Percentiles rank a stretch among this genome's conserved stretches.
Conservation (phyloP, 1,139 yeast genomes). For the Blastobotrys proliferans region DNA sequence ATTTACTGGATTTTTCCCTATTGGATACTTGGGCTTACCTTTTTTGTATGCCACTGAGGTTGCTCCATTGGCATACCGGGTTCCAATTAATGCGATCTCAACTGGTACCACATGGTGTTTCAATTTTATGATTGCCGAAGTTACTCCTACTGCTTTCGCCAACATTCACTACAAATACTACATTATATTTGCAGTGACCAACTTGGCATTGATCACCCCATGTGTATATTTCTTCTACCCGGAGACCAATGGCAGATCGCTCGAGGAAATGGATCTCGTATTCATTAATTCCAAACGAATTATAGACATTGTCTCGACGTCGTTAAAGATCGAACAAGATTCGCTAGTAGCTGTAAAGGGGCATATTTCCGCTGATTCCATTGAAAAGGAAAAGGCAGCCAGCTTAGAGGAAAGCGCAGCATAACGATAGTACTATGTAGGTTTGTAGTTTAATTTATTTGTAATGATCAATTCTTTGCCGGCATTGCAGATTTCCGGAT, state of each 20-base stretch:
- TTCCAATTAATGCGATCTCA: neutral
- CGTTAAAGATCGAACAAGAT: no score
- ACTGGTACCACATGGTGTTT: neutral
- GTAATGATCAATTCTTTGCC: no score
- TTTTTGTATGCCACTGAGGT: conserved; percentile 1
- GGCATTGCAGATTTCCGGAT: no score
- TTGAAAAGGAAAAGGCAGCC: no score
- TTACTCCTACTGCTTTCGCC: neutral
- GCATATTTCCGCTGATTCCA: no score
- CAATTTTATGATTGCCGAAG: neutral
- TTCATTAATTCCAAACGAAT: no score
- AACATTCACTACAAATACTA: neutral
- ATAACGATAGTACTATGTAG: no score
- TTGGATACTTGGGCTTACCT: neutral
- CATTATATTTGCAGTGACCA: neutral
- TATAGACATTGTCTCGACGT: no score
- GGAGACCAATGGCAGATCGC: conserved; percentile 58
- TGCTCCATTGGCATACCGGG: neutral
- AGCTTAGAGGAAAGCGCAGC: no score
- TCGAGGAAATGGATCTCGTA: conserved; percentile 61
- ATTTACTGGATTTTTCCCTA: neutral
- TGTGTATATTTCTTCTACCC: conserved; percentile 67
- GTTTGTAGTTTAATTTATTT: no score
- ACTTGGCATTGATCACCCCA: neutral
- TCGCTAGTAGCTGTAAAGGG: no score